Percentiles rank a stretch among this genome's conserved stretches.
Conservation (phyloP, 1,284 basidiomycete species). For the Cutaneotrichosporon sp. region DNA sequence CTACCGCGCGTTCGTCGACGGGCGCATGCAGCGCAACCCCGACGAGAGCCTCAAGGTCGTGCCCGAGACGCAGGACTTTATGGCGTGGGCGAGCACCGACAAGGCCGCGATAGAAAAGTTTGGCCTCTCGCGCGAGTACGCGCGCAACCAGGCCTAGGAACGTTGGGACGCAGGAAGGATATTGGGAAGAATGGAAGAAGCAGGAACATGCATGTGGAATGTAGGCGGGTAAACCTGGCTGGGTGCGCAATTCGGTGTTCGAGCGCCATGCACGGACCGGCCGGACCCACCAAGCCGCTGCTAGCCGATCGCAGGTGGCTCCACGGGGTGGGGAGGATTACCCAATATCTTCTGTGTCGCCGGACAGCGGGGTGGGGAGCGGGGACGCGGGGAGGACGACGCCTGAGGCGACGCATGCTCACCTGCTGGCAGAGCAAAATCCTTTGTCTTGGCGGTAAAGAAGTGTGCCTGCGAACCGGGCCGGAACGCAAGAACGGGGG, state of each 20-base stretch:
- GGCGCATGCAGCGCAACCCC: slow-evolving; percentile 15
- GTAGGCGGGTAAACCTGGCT: neutral
- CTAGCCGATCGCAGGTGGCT: too few relatives aligned
- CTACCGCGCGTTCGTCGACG: slow-evolving; percentile 23
- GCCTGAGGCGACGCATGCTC: too few relatives aligned
- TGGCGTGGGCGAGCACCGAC: slow-evolving; percentile 1
- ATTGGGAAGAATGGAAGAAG: too few relatives aligned
- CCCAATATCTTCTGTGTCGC: too few relatives aligned
- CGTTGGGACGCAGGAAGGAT: too few relatives aligned
- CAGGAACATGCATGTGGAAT: neutral
- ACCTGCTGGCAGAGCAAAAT: too few relatives aligned
- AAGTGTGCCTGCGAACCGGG: too few relatives aligned
- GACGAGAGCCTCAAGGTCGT: slow-evolving; percentile 11
- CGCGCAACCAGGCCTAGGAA: neutral
- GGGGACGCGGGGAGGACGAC: too few relatives aligned
- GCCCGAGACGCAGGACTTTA: slow-evolving; percentile 18
- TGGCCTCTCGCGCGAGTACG: neutral
- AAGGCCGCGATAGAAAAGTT: slow-evolving; percentile 7
- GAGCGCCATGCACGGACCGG: neutral
- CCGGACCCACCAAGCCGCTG: too few relatives aligned
- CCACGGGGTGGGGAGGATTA: neutral
- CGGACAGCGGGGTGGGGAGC: too few relatives aligned
- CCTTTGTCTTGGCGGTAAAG: too few relatives aligned
- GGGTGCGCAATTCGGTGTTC: neutral
- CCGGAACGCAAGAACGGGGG: too few relatives aligned